Conservation (phyloP, 2,329 filamentous ascomycete genomes). For the Monosporascus sp. region DNA sequence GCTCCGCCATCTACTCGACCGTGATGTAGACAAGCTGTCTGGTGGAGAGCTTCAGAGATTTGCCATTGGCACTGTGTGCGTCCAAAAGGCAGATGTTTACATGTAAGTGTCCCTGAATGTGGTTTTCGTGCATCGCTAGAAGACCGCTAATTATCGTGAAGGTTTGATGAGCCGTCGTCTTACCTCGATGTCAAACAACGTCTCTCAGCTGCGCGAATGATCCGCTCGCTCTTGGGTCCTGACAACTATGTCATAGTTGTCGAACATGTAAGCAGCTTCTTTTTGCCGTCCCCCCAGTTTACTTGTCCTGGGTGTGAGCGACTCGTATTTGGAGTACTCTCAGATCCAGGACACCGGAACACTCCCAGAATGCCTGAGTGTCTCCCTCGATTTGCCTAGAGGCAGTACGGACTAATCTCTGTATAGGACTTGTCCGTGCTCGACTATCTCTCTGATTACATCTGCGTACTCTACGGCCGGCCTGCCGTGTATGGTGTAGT, state of each 20-base stretch:
- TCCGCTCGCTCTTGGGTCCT: constrained; percentile 80
- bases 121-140: neutral
- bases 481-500: constrained; percentile 97
- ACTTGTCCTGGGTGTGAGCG: neutral
- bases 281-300: neutral
- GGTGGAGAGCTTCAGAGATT: constrained; percentile 98
- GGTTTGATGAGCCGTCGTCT: constrained; percentile 94
- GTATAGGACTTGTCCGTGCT: constrained; percentile 79
- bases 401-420: neutral
- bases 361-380: neutral
- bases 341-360: no score
- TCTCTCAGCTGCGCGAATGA: constrained; percentile 85
- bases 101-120: constrained; percentile 48
- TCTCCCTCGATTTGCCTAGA: neutral
- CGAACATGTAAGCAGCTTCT: constrained; percentile 61
- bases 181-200: constrained; percentile 99
- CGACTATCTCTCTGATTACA: constrained; percentile 97
- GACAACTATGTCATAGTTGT: constrained; percentile 98
- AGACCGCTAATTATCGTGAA: neutral
- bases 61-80: constrained; percentile 90
- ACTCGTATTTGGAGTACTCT: neutral
- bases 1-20: constrained; percentile 81
- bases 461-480: constrained; percentile 93
- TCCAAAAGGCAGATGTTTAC: constrained; percentile 95
- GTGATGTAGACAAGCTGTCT: constrained; percentile 84